phyloP scores from a whole-genome alignment of 805 yeast genomes.

The Debaryomyces maramus region DNA sequence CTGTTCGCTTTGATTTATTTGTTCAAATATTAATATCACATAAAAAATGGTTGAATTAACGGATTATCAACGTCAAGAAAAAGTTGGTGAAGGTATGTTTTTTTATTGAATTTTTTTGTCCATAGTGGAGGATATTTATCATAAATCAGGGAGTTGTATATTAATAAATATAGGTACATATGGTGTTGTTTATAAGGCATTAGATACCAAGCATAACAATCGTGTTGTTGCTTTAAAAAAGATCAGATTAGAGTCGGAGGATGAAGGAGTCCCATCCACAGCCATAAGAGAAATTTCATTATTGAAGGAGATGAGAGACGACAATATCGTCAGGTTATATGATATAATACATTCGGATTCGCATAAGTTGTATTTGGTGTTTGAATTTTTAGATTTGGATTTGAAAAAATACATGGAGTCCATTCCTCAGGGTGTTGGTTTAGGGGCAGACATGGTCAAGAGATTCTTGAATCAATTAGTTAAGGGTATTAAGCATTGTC shows the following conservation, averaged over 20 bases:
- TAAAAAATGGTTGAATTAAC: conserved; percentile 80
- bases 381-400: conserved; percentile 92
- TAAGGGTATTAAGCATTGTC: conserved; percentile 90
- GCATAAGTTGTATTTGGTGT: conserved; percentile 88
- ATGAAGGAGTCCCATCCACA: conserved; percentile 98
- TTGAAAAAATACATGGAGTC: conserved; percentile 96
- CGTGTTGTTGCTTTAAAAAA: conserved; percentile 95
- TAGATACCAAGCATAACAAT: conserved; percentile 84
- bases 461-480: conserved; percentile 89
- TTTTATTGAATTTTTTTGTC: conserved; percentile 9
- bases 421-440: conserved; percentile 84
- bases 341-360: conserved; percentile 95
- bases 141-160: background rate
- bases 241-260: conserved; percentile 92
- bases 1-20: background rate
- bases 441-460: conserved; percentile 88
- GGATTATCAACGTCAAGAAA: conserved; percentile 91
- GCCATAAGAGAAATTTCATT: conserved; percentile 96
- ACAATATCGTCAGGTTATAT: conserved; percentile 84
- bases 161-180: conserved; percentile 65
- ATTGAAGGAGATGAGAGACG: conserved; percentile 90
- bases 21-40: background rate
- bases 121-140: background rate
- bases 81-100: conserved; percentile 86
- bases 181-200: conserved; percentile 96